Base-by-base conservation (phyloP, 306 rosid species). In the Leucaena leucocephala region DNA sequence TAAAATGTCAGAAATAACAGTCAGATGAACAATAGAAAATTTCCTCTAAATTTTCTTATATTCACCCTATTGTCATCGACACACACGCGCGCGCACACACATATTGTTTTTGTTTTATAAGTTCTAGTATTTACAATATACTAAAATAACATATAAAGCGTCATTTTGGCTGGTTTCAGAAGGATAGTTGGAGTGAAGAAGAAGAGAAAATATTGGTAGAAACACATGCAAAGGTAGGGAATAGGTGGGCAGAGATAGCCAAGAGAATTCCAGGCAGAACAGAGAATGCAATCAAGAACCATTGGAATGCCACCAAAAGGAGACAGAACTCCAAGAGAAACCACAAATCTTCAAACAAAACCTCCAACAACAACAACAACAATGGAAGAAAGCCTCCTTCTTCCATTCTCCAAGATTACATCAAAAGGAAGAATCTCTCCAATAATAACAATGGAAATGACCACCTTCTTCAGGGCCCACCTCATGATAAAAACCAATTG, bases 221-320 rank as follows among this genome's bases (percentile, higher is more conserved):
- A 72, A 70, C 83, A 8, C 98, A 92, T 82, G 78, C 77, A 2
- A 87, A 76, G 61, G 78, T 94, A 3, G 98, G 97, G 36, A 94
- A 94, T 57, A 81, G 89, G 10, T 94, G 97, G 98, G 97, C 97
- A 0, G 94, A 92, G 85, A 94, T 92, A 3, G 98, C 97, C 0
- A 94, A 91, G 66, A 50, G 45, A 44, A 91, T 94, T 72, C 87
- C 92, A 0, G 98, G 97, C 63, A 87, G 97, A 81, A 94, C 97
- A 0, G 98, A 94, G 64, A 94, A 94, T 34, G 82, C 98, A 0
- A 94, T 94, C 7, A 94, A 94, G 77, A 94, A 92, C 80, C 98
- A 94, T 69, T 94, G 98, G 98, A 94, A 94, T 70, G 97, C 97
- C 36, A 94, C 97, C 0, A 94, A 89, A 34, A 87, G 97, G 61